Conservation (phyloP, 2,329 filamentous ascomycete species). For the Calonectria pseudoturangicola region DNA sequence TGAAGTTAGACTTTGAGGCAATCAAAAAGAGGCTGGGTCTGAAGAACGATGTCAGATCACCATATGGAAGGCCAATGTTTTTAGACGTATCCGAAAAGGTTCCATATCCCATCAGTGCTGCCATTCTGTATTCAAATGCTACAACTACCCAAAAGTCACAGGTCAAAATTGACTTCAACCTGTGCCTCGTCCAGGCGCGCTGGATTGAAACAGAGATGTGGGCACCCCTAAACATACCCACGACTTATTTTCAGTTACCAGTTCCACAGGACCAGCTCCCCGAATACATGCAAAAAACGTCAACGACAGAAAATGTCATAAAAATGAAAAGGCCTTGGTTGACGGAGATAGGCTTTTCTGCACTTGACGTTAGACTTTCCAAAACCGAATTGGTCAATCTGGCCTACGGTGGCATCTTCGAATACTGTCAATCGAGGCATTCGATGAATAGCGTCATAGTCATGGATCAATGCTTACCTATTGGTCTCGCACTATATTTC, state of each 20-base stretch:
- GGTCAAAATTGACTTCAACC: background rate
- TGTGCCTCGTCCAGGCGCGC: background rate
- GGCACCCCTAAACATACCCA: background rate
- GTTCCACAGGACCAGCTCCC: background rate
- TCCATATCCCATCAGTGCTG: background rate
- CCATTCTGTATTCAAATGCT: background rate
- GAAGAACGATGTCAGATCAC: background rate
- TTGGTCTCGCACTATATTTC: background rate
- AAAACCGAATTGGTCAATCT: background rate
- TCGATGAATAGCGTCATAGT: no score
- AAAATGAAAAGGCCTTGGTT: background rate
- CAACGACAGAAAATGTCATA: background rate
- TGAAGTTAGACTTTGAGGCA: background rate
- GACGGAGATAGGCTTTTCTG: background rate
- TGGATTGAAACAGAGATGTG: constrained; percentile 4
- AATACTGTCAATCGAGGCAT: background rate
- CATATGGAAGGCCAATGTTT: background rate
- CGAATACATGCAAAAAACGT: background rate
- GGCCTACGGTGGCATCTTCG: background rate
- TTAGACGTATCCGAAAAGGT: background rate
- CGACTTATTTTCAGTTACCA: background rate
- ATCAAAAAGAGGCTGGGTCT: background rate
- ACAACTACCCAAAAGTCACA: no score
- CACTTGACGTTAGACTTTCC: background rate
- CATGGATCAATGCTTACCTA: background rate